Base-by-base conservation (phyloP, 805 yeast species). In the Metschnikowia baotianmanensis region DNA sequence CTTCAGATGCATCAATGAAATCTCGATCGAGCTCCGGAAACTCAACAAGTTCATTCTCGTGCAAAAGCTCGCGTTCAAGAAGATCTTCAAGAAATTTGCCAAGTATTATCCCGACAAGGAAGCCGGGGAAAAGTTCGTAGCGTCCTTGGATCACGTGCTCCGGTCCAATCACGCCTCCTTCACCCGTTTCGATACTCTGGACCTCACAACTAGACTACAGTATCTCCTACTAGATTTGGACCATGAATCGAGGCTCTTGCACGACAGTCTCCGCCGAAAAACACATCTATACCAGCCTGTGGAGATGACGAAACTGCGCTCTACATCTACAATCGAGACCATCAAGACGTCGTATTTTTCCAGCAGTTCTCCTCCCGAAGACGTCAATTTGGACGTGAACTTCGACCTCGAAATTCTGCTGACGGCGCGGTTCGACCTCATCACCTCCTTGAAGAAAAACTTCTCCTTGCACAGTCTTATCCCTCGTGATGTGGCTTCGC, bases 61-160 rank as follows among this genome's bases (percentile, higher is more conserved):
- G 6, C 96, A 86, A 56, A 80, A 82, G 53, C 80, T 87, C 3
- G 95, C 80, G 5, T 70, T 84, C 35, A 71, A 82, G 46, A 86
- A 86, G 62, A 72, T 86, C 36, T 68, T 86, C 53, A 86, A 87
- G 63, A 86, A 87, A 57, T 83, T 76, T 45, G 35, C 67, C 34
- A 77, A 77, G 53, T 69, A 77, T 53, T 68, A 70, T 38, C 52
- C 48, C 4, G 57, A 62, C 43, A 42, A 50, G 24, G 51, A 43
- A 3, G 36, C 51, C 13, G 43, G 61, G 18, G 34, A 53, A 13
- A 46, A 49, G 21, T 59, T 69, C 36, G 50, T 66, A 3, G 82
- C 51, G 12, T 54, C 56, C 12, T 46, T 69, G 28, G 69, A 65
- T 40, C 51, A 56, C 25, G 55, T 55, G 19, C 55, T 75, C 21